These are phyloP conservation scores for Fusarium sororula DNA, from an alignment of 2,329 filamentous ascomycete species.

Conservation along the genomic window DNA sequence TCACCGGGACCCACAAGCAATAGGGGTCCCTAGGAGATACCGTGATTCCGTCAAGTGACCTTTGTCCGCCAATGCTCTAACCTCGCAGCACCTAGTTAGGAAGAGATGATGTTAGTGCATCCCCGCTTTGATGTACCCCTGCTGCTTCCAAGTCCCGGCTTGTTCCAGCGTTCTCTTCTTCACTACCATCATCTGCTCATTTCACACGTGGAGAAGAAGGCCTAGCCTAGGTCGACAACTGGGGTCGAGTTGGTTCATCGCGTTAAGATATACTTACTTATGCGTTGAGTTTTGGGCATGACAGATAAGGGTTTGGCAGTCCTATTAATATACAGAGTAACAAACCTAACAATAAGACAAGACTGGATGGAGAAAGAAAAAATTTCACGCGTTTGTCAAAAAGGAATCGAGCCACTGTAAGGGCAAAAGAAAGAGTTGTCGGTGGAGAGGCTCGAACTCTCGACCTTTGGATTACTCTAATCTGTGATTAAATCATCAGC, in stretches of 20 bases:
- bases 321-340: neutral
- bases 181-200: neutral
- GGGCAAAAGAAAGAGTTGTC: neutral
- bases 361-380: accelerated
- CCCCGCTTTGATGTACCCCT: accelerated
- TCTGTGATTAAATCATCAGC: neutral
- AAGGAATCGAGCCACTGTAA: accelerated
- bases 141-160: neutral
- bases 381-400: neutral
- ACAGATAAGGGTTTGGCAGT: accelerated
- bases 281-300: neutral
- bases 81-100: no score
- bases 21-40: no score
- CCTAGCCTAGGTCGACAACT: no score
- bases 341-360: accelerated
- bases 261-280: neutral
- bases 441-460: neutral
- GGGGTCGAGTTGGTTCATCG: neutral
- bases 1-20: no score
- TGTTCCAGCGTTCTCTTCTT: neutral
- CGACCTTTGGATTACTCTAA: neutral
- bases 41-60: accelerated
- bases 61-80: accelerated
- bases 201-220: neutral
- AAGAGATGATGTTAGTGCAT: neutral